Base-by-base conservation (phyloP, 768 basidiomycete species). In the Hericium erinaceus region DNA sequence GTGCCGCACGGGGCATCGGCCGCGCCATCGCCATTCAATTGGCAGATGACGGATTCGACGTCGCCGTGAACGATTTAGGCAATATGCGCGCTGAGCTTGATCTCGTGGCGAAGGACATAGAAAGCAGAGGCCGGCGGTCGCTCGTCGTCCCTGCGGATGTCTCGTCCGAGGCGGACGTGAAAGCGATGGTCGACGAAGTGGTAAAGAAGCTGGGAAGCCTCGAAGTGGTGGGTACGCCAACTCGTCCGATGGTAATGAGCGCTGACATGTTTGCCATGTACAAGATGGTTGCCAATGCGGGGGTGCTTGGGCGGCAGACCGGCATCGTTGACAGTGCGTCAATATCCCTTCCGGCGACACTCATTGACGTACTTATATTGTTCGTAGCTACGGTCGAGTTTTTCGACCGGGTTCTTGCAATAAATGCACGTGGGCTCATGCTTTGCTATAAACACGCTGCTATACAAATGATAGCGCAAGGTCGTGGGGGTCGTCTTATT, bases 1-100 rank as follows among this genome's bases (percentile, higher is more conserved):
- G 78, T 24, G 72, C 71, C 11, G 70, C 72, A 1, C 74, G 71
- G 52, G 81, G 80, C 20, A 78, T 81, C 15, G 80, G 80, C 1
- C 70, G 71, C 38, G 76, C 74, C 39, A 76, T 81, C 44, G 76
- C 78, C 6, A 59, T 72, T 3, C 72, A 77, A 5, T 73, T 82
- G 11, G 76, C 80, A 16, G 57, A 64, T 11, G 80, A 78, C 52
- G 79, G 80, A 3, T 75, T 72, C 60, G 69, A 78, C 48, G 61
- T 81, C 44, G 74, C 72, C n/a, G 60, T 80, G 49, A 80, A 76
- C 20, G 81, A 79, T 16, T 8, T 51, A 2, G 49, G 8, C 13
- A 12, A 7, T 16, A 51, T 22, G 16, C 20, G 8, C 26, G 4
- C 49, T 11, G 10, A 16, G 49, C 49, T 51, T 13, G 49, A 51